phyloP scores from a whole-genome alignment of 1,139 yeast species.

The Wickerhamiella pararugosa region DNA sequence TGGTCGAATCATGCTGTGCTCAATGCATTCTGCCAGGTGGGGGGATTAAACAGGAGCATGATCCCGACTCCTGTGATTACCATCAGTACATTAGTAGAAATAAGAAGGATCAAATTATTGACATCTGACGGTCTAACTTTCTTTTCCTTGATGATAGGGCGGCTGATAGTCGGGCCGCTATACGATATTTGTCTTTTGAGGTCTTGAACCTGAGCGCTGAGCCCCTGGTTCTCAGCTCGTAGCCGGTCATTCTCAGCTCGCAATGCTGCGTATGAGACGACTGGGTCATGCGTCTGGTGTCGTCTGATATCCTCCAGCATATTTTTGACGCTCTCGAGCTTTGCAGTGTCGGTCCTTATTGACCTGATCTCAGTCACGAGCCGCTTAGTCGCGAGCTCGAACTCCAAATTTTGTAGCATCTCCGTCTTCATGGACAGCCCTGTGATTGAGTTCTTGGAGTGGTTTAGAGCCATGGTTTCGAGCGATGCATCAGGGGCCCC shows the following conservation, averaged over 20 bases:
- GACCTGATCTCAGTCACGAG: constrained; percentile 34
- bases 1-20: no score
- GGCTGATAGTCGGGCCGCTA: background rate
- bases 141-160: constrained; percentile 4
- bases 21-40: constrained; percentile 7
- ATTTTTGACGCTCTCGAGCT: constrained; percentile 30
- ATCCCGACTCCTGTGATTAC: constrained; percentile 16
- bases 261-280: constrained; percentile 5
- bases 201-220: constrained; percentile 5
- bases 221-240: constrained; percentile 7
- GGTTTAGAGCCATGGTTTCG: constrained; percentile 46
- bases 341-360: constrained; percentile 32
- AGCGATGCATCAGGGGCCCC: constrained; percentile 55
- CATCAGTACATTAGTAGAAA: constrained; percentile 13
- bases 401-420: constrained; percentile 38
- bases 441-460: constrained; percentile 38
- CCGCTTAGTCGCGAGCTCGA: constrained; percentile 34
- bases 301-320: constrained; percentile 22
- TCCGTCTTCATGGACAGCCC: constrained; percentile 54
- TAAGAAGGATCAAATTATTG: constrained; percentile 14
- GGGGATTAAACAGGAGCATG: constrained; percentile 17
- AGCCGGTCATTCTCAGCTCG: constrained; percentile 9
- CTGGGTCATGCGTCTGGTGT: constrained; percentile 3
- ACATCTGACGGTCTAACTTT: constrained; percentile 8
- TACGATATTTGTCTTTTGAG: background rate